Evolutionary conservation across 1,139 yeast species (phyloP).

Genomic region (Meyerozyma sp.): DNA sequence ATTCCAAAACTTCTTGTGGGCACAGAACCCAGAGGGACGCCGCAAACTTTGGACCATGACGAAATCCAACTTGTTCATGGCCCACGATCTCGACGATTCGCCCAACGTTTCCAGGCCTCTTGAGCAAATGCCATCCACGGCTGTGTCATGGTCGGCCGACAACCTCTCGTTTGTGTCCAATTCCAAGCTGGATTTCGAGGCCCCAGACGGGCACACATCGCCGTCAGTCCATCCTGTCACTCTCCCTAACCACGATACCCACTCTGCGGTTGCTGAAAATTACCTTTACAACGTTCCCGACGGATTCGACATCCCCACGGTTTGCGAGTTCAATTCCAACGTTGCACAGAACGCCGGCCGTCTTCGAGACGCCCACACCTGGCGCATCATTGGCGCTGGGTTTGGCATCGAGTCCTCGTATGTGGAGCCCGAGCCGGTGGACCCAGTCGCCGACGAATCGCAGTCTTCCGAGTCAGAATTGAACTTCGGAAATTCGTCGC

Average conservation of each 20-base stretch:
- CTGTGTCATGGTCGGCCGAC: conserved; percentile 49
- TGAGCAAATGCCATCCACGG: conserved; percentile 47
- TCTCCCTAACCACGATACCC: conserved; percentile 35
- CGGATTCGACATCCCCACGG: conserved; percentile 45
- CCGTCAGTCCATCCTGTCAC: conserved; percentile 41
- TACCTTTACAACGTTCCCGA: conserved; percentile 43
- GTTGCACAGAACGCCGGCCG: conserved; percentile 51
- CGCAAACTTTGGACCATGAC: conserved; percentile 39
- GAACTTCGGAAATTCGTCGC: conserved; percentile 40
- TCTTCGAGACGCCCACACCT: conserved; percentile 59
- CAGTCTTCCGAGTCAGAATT: conserved; percentile 37
- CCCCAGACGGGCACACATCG: neutral
- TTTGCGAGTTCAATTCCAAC: conserved; percentile 55
- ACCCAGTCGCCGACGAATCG: conserved; percentile 10
- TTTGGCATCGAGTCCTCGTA: conserved; percentile 40
- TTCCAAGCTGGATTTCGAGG: conserved; percentile 37
- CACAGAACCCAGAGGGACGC: conserved; percentile 17
- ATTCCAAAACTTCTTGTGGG: conserved; percentile 43
- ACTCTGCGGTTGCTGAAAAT: conserved; percentile 37
- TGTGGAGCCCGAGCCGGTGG: neutral
- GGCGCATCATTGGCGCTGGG: conserved; percentile 61
- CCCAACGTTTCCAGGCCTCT: conserved; percentile 43
- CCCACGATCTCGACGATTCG: conserved; percentile 45
- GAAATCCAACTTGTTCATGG: conserved; percentile 45
- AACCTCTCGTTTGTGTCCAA: conserved; percentile 53